Conservation (phyloP, 192 early-diverging fungal genomes). For the Podochytrium sp. region DNA sequence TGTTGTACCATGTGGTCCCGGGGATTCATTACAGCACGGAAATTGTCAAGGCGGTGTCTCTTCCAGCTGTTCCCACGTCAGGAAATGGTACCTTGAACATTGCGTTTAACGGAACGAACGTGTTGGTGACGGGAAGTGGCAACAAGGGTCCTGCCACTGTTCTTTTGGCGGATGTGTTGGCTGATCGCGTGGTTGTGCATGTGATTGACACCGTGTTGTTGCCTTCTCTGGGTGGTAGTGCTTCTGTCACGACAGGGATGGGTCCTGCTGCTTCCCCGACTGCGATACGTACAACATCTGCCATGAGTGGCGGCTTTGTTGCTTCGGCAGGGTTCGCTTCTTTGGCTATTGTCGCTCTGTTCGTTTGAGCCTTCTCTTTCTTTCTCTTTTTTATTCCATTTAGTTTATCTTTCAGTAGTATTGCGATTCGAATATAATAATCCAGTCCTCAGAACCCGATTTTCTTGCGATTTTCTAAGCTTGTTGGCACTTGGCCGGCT, state of each 20-base stretch:
- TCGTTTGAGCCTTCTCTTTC: neutral
- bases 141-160: conserved; percentile 43
- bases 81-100: conserved; percentile 20
- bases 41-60: neutral
- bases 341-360: neutral
- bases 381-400: neutral
- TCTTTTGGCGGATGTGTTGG: conserved; percentile 42
- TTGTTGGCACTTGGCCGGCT: neutral
- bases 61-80: neutral
- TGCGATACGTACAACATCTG: too few species aligned
- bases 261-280: too few species aligned
- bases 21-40: conserved; percentile 5
- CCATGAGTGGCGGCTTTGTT: too few species aligned
- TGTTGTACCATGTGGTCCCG: conserved; percentile 39
- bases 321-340: neutral
- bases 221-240: too few species aligned
- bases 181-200: conserved; percentile 45
- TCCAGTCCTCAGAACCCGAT: too few species aligned
- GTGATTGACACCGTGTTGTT: conserved; percentile 55
- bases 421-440: neutral
- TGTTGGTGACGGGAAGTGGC: conserved; percentile 41
- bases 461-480: too few species aligned
- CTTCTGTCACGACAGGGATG: too few species aligned
- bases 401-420: neutral
- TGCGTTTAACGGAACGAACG: conserved; percentile 21